phyloP scores from a whole-genome alignment of 352 stramenopile genomes.

The Phytophthora megakarya region DNA sequence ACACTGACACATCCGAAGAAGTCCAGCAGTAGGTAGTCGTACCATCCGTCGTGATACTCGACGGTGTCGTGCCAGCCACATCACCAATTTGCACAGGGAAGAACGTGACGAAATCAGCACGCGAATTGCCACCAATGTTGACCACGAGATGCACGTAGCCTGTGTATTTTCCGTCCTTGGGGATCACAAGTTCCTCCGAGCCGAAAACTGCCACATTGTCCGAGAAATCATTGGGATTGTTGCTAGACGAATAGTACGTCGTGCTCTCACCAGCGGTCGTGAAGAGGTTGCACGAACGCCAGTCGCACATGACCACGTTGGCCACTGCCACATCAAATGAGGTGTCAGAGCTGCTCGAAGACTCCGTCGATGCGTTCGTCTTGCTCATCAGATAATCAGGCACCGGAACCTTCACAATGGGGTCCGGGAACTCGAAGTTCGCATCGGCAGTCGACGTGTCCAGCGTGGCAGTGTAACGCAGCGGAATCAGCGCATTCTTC shows the following conservation, averaged over 20 bases:
- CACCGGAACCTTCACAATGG: constrained; percentile 47
- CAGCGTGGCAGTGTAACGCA: constrained; percentile 73
- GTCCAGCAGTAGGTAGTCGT: constrained; percentile 83
- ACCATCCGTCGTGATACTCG: constrained; percentile 56
- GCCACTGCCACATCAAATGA: constrained; percentile 68
- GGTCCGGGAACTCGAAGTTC: constrained; percentile 62
- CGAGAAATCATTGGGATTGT: constrained; percentile 76
- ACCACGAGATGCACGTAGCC: constrained; percentile 74
- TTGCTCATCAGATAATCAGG: constrained; percentile 47
- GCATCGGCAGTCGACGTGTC: constrained; percentile 45
- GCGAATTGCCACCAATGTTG: constrained; percentile 66
- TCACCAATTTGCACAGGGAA: constrained; percentile 80
- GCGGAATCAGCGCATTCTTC: constrained; percentile 52
- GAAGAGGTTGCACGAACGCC: constrained; percentile 74
- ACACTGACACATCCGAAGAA: constrained; percentile 55
- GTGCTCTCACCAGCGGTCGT: constrained; percentile 45
- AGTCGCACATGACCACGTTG: constrained; percentile 83
- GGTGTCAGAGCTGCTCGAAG: constrained; percentile 34
- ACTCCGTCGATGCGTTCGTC: constrained; percentile 29
- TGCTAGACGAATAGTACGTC: constrained; percentile 64
- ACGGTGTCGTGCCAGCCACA: constrained; percentile 53
- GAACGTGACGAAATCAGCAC: constrained; percentile 79
- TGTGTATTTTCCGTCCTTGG: constrained; percentile 82
- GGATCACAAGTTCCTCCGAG: constrained; percentile 68
- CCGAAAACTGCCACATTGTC: constrained; percentile 58